These are phyloP conservation scores for Heliocybe sulcata DNA, from an alignment of 1,284 basidiomycete genomes.

Conservation along the genomic window DNA sequence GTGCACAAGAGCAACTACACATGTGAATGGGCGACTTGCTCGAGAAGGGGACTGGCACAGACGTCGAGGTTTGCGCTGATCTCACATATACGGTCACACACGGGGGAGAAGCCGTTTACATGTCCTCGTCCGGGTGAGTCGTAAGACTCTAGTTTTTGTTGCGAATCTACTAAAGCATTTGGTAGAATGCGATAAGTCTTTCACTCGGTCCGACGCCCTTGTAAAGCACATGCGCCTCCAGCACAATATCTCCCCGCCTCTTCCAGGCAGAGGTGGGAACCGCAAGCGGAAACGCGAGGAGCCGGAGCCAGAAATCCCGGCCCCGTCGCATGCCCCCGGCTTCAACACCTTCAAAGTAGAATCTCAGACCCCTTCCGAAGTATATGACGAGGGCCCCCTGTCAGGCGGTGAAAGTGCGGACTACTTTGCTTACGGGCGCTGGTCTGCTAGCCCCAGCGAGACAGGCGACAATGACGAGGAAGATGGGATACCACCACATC, in stretches of 20 bases:
- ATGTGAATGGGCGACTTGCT: conserved; percentile 84
- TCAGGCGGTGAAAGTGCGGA: neutral
- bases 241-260: conserved; percentile 70
- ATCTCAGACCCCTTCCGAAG: conserved; percentile 35
- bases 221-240: conserved; percentile 88
- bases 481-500: conserved; percentile 38
- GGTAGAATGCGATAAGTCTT: conserved; percentile 87
- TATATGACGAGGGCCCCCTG: conserved; percentile 14
- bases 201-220: conserved; percentile 87
- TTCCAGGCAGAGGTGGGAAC: conserved; percentile 62
- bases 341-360: conserved; percentile 66
- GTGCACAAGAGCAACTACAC: conserved; percentile 83
- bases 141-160: neutral
- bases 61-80: conserved; percentile 85
- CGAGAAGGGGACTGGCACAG: conserved; percentile 72
- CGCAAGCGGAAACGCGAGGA: conserved; percentile 57
- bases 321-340: conserved; percentile 18
- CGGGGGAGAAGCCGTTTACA: conserved; percentile 89
- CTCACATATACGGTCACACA: conserved; percentile 84
- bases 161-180: conserved; percentile 1
- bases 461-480: conserved; percentile 8
- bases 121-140: conserved; percentile 69
- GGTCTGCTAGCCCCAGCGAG: neutral
- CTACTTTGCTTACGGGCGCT: conserved; percentile 5
- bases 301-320: conserved; percentile 20